These are phyloP conservation scores for Eremothecium cymbalariae DNA, from an alignment of 1,139 yeast species.

Conservation along the genomic window DNA sequence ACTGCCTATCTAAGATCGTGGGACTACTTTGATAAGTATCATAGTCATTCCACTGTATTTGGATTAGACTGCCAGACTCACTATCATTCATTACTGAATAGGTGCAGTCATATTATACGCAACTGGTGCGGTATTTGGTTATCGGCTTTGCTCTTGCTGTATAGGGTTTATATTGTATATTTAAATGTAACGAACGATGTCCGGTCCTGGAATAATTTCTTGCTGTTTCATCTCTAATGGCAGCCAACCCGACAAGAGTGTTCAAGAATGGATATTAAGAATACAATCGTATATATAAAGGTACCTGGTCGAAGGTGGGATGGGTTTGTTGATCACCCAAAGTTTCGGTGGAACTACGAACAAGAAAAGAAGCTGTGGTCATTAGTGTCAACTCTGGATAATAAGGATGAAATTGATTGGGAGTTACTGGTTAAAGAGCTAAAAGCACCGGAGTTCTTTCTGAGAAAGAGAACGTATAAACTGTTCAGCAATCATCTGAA, in stretches of 20 bases:
- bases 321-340: constrained; percentile 36
- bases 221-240: not conserved
- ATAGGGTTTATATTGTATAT: not conserved
- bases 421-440: constrained; percentile 19
- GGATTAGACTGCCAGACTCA: constrained; percentile 13
- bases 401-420: constrained; percentile 37
- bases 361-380: constrained; percentile 39
- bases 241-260: not conserved
- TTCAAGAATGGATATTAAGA: constrained; percentile 21
- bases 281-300: constrained; percentile 27
- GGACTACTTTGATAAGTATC: constrained; percentile 58
- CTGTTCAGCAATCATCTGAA: constrained; percentile 25
- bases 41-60: constrained; percentile 36
- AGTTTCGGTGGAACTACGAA: constrained; percentile 36
- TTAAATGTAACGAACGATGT: constrained; percentile 1
- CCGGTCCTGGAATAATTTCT: not conserved
- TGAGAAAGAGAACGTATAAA: constrained; percentile 26
- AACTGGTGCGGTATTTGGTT: not conserved
- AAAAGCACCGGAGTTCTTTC: constrained; percentile 25
- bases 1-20: constrained; percentile 34
- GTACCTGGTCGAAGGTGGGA: constrained; percentile 35
- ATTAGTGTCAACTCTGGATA: constrained; percentile 32
- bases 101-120: too few relatives aligned
- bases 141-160: not conserved
- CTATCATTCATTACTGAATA: too few relatives aligned